Evolutionary conservation across 768 basidiomycete species (phyloP).

Genomic region (Boletus fagicola): DNA sequence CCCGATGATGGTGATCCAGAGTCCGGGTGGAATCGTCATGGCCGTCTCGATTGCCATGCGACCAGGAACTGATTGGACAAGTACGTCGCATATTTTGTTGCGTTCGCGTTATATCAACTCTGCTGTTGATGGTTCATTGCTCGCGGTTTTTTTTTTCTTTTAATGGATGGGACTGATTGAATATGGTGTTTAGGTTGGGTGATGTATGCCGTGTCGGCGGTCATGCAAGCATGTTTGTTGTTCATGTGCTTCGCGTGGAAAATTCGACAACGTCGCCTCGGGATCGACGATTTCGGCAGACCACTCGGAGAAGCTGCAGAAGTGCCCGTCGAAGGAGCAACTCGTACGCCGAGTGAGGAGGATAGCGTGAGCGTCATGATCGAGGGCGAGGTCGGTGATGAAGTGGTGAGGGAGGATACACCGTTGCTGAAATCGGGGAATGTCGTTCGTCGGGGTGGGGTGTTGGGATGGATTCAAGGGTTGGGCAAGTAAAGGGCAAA

Average conservation of each 20-base stretch:
- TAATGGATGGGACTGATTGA: not conserved
- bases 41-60: constrained; percentile 75
- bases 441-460: constrained; percentile 20
- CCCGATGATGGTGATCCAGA: constrained; percentile 95
- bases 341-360: constrained; percentile 3
- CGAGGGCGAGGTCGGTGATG: constrained; percentile 17
- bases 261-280: constrained; percentile 65
- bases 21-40: constrained; percentile 87
- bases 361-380: constrained; percentile 18
- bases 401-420: constrained; percentile 15
- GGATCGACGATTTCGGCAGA: constrained; percentile 88
- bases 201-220: constrained; percentile 75
- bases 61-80: constrained; percentile 84
- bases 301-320: constrained; percentile 34
- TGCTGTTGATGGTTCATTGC: not conserved
- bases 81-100: constrained; percentile 37
- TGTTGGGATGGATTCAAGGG: constrained; percentile 25
- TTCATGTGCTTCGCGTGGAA: constrained; percentile 88
- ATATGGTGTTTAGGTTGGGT: constrained; percentile 58
- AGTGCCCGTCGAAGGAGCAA: not conserved
- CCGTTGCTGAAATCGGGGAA: constrained; percentile 25
- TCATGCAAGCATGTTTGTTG: constrained; percentile 81
- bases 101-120: not conserved
- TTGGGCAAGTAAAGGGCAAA: constrained; percentile 13
- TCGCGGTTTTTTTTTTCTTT: not conserved